A percentile compares a stretch with the other conserved stretches of the same genome.
Conservation (phyloP, 2,329 filamentous ascomycete species). For the Fusarium subglutinans region DNA sequence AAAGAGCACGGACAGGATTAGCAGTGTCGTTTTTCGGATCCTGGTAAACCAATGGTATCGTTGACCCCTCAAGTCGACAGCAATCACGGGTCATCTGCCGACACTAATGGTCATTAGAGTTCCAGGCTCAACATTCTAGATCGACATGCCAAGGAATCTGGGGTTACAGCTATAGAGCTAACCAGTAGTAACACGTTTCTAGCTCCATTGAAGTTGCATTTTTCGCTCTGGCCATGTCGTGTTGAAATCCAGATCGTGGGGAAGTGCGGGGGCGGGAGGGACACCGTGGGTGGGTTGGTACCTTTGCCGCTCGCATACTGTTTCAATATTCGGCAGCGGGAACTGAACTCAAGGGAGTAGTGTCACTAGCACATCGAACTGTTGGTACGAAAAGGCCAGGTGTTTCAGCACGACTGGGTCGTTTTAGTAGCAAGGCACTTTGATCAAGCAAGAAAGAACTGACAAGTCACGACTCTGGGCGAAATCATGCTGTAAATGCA, state of each 20-base stretch:
- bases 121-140: too few species aligned
- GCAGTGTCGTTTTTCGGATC: accelerated
- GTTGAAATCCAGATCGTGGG: not conserved
- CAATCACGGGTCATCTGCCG: not conserved
- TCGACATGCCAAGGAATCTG: too few species aligned
- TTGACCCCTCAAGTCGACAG: not conserved
- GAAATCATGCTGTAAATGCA: accelerated
- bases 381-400: accelerated
- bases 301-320: not conserved
- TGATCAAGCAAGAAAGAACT: accelerated
- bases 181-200: accelerated
- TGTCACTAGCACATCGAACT: accelerated
- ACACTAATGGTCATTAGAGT: not conserved
- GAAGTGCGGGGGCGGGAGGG: not conserved
- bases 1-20: not conserved
- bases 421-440: not conserved
- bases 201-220: accelerated
- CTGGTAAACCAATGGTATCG: accelerated
- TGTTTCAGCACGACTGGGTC: not conserved
- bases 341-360: accelerated
- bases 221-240: not conserved
- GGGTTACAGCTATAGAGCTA: not conserved
- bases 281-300: not conserved
- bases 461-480: accelerated
- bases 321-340: not conserved